Evolutionary conservation across 2,329 filamentous ascomycete species (phyloP), one percentile per base, ranked within the genome.

Genomic region (Colletotrichum acutatum): DNA sequence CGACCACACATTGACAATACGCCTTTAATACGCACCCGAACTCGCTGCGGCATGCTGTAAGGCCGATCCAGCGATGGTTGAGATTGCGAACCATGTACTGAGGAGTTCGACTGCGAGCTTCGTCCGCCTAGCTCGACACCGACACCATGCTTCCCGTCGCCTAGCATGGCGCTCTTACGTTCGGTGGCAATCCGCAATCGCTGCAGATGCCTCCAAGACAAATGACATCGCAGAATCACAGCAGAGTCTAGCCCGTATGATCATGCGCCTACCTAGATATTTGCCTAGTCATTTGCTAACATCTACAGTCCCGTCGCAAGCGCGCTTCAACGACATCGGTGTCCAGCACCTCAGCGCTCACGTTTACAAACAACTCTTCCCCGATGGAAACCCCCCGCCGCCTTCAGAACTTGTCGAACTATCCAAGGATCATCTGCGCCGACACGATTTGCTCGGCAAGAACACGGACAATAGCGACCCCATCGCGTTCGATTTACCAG

Each of bases 321-420:
- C 94, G 61, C 91, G 97, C 76, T 94, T 93, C 85, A 99, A 97
- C 83, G 94, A 97, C 77, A 95, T 99, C 78, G 95, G 94, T 66
- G 94, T 99, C 52, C 97, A 99, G 84, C 96, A 98, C 79, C 86
- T 99, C 77, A 98, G 95, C 86, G 87, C 89, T 72, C 89, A 95
- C 85, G 88, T 99, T 57, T 94, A 96, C 82, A 80, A 89, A 1
- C 97, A 98, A 82, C 85, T 99, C 54, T 99, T 99, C 79, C 90
- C 90, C 5, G 84, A 86, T 52, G 85, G 84, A 60, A 79, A 82
- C 74, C 83, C 87, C 12, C 85, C 90, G 3, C 89, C 93, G 2
- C 90, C 94, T 1, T 84, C 89, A 56, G 90, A 95, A 71, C 90
- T 99, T 8, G 90, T 98, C 49, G 86, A 93, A 14, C 88, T 99